These are phyloP conservation scores for Diaporthe sp. DNA, from an alignment of 2,329 filamentous ascomycete species.

Conservation along the genomic window DNA sequence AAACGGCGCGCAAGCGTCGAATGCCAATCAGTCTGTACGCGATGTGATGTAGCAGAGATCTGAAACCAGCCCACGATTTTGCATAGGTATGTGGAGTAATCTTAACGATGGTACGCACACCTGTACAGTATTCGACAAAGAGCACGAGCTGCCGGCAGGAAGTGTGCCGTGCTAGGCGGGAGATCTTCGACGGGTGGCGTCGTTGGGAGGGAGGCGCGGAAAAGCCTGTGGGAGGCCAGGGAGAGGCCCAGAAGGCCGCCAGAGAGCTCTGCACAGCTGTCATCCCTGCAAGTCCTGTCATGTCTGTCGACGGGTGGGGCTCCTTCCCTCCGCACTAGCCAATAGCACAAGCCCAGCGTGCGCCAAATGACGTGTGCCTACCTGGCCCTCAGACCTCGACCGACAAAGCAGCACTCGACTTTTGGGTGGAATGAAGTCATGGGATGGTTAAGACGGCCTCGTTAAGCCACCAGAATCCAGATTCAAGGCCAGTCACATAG, in stretches of 20 bases:
- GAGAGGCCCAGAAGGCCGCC: not conserved
- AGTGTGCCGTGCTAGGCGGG: slow-evolving; percentile 25
- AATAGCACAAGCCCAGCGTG: not conserved
- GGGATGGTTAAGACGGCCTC: slow-evolving; percentile 19
- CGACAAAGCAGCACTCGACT: slow-evolving; percentile 12
- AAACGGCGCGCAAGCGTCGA: slow-evolving; percentile 11
- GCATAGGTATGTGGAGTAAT: slow-evolving; percentile 24
- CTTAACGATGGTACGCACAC: not conserved
- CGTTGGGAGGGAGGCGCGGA: not conserved
- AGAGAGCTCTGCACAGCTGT: slow-evolving; percentile 14
- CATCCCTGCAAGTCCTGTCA: slow-evolving; percentile 8
- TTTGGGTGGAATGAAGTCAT: slow-evolving; percentile 29
- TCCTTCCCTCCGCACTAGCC: not conserved
- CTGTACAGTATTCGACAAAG: not conserved
- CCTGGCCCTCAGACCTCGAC: slow-evolving; percentile 17
- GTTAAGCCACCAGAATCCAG: slow-evolving; percentile 16
- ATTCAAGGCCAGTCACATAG: not conserved
- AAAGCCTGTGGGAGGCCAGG: not conserved
- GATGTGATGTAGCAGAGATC: slow-evolving; percentile 19
- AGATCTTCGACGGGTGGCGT: slow-evolving; percentile 20
- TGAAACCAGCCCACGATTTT: slow-evolving; percentile 30
- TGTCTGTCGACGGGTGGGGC: not conserved
- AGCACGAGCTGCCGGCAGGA: slow-evolving; percentile 1
- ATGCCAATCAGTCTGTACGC: slow-evolving; percentile 6
- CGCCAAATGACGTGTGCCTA: slow-evolving; percentile 31